Evolutionary conservation across 2,329 filamentous ascomycete species (phyloP), one percentile per base, ranked within the genome.

Genomic region (Aspergillus terreus): DNA sequence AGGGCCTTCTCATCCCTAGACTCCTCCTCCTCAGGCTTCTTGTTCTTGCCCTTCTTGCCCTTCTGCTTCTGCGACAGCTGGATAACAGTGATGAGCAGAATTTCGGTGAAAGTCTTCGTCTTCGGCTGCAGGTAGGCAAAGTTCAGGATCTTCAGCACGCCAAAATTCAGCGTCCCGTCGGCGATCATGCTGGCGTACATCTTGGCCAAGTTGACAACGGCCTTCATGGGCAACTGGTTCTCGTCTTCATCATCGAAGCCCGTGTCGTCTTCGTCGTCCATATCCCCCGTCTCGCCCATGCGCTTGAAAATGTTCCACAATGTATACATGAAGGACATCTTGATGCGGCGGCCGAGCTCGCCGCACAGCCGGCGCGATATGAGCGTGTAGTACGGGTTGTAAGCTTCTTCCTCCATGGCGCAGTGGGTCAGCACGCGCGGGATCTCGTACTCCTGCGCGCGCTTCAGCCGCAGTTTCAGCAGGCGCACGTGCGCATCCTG

Each of bases 381-480:
- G 1, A 96, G 77, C 0, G 89, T 88, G 67, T 99, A 99, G 73
- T 95, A 99, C 0, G 88, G 89, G 63, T 99, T 99, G 71, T 96
- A 95, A 0, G 79, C 78, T 51, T 86, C 78, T 72, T 97, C 94
- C 3, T 87, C 86, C 41, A 89, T 89, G 1, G 86, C 86, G 66
- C 92, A 96, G 60, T 94, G 91, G 7, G 96, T 80, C 25, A 99
- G 77, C 15, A 99, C 92, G 47, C 87, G 84, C 0, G 92, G 86
- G 30, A 97, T 88, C 67, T 97, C 92, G 21, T 86, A 81, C 58
- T 94, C 86, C 64, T 96, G 91, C 15, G 89, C 83, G 60, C 86
- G 89, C 73, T 94, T 96, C 44, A 99, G 79, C 33, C 85, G 85
- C 9, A 99, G 82, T 66, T 95, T 95, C 53, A 85, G 76, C 6